A percentile compares a stretch with the other conserved stretches of the same genome.
Conservation (phyloP, 1,284 basidiomycete genomes). For the Agroathelia rolfsii region DNA sequence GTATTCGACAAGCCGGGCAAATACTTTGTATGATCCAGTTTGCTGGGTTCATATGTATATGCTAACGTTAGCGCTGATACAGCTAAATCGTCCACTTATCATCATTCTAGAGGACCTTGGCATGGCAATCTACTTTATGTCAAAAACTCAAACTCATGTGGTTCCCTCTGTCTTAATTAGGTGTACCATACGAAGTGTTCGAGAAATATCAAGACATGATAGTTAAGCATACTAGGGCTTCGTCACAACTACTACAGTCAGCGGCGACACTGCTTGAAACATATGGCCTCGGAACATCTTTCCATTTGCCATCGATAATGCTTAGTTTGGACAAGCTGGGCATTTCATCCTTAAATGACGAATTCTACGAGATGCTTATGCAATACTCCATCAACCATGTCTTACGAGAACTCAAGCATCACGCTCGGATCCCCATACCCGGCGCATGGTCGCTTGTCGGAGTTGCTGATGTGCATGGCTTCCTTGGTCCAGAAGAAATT, state of each 20-base stretch:
- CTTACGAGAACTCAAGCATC: constrained; percentile 40
- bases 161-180: constrained; percentile 25
- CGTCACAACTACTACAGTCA: too few relatives aligned
- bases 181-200: constrained; percentile 22
- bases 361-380: constrained; percentile 22
- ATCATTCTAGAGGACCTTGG: constrained; percentile 33
- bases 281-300: constrained; percentile 34
- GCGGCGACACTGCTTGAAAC: constrained; percentile 38
- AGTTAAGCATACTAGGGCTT: too few relatives aligned
- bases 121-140: constrained; percentile 21
- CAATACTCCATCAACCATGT: constrained; percentile 28
- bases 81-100: constrained; percentile 36
- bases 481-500: constrained; percentile 30
- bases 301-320: constrained; percentile 31
- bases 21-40: constrained; percentile 25
- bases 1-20: constrained; percentile 29
- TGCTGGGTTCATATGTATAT: too few relatives aligned
- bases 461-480: constrained; percentile 36
- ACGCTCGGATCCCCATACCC: constrained; percentile 36
- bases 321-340: constrained; percentile 21
- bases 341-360: constrained; percentile 13
- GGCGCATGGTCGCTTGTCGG: constrained; percentile 38
- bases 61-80: too few relatives aligned
- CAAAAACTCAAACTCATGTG: constrained; percentile 28
- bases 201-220: too few relatives aligned